Evolutionary conservation across 441 rosid genomes (phyloP), one percentile per base, ranked within the genome.

Genomic region (Brassica balearica): DNA sequence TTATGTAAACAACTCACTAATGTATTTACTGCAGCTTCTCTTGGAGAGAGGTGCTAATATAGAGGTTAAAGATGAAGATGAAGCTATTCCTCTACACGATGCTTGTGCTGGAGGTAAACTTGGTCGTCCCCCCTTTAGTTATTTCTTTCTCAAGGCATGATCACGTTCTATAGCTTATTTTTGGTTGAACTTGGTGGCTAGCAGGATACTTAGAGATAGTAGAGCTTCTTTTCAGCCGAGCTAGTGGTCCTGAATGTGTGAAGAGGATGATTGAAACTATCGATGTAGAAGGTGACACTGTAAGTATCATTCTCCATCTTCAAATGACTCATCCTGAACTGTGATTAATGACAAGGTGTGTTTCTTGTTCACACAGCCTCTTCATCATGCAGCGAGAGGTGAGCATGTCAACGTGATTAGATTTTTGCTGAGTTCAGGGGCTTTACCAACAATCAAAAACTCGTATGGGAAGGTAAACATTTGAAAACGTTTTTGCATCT

Each of bases 351-450:
- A 17, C 58, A 48, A 23, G 4, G 14, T 51, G 15, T 41, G 53
- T 17, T 77, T 38, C 23, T 36, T 68, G 69, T 60, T 79, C n/a
- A 72, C 82, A 95, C 82, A 95, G 98, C 98, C 99, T 68, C 94
- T 95, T 74, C 99, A 95, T 83, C 98, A 95, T 59, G 97, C 98
- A 17, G 97, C 96, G 34, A 88, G 98, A 84, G 99, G 98, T 64
- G 97, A 92, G 62, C 98, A 93, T 65, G 86, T 70, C 10, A 88
- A 88, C 38, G 92, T 93, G 70, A 79, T 93, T 68, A 85, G 88
- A 43, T 83, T 88, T 79, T 85, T 95, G 77, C 85, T 95, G 72
- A 81, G 84, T 58, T 81, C 87, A 63, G 95, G 97, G 12, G 94
- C 98, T 82, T 90, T 91, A 64, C 83, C 86, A 8, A 82, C 87